A percentile compares a stretch with the other conserved stretches of the same genome.
These are phyloP conservation scores for Cicer arietinum DNA, from an alignment of 306 rosid genomes.

Conservation along the genomic window DNA sequence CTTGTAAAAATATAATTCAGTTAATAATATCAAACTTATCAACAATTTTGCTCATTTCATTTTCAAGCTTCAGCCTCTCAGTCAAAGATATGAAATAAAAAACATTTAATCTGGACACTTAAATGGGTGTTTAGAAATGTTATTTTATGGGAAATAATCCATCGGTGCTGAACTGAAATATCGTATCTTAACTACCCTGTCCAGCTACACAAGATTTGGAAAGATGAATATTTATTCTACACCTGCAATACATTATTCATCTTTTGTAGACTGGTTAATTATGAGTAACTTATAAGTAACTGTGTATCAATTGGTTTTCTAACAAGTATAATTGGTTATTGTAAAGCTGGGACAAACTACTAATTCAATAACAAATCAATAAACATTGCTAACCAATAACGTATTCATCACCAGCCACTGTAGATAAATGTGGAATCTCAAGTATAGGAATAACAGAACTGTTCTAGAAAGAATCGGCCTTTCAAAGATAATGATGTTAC, in stretches of 20 bases:
- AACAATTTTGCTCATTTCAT: not conserved
- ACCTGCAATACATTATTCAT: not conserved
- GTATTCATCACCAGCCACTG: not conserved
- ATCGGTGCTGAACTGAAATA: not conserved
- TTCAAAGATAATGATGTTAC: not conserved
- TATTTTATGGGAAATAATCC: not conserved
- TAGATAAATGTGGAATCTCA: constrained; percentile 1
- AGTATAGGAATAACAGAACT: not conserved
- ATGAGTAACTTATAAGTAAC: not conserved
- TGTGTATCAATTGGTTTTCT: not conserved
- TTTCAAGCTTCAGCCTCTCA: constrained; percentile 21
- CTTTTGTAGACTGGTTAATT: not conserved
- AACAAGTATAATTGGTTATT: not conserved
- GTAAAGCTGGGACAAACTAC: not conserved
- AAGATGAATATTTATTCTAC: constrained; percentile 7
- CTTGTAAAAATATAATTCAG: not conserved
- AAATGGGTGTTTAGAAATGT: not conserved
- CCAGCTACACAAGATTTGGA: constrained; percentile 18
- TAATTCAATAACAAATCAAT: not conserved
- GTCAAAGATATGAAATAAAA: constrained; percentile 18
- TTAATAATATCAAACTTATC: constrained; percentile 19
- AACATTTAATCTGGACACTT: constrained; percentile 12
- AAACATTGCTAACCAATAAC: not conserved
- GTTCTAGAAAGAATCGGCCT: constrained; percentile 11
- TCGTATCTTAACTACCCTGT: constrained; percentile 11